Conservation (phyloP, 139 green algal genomes). For the Closterium sp. region DNA sequence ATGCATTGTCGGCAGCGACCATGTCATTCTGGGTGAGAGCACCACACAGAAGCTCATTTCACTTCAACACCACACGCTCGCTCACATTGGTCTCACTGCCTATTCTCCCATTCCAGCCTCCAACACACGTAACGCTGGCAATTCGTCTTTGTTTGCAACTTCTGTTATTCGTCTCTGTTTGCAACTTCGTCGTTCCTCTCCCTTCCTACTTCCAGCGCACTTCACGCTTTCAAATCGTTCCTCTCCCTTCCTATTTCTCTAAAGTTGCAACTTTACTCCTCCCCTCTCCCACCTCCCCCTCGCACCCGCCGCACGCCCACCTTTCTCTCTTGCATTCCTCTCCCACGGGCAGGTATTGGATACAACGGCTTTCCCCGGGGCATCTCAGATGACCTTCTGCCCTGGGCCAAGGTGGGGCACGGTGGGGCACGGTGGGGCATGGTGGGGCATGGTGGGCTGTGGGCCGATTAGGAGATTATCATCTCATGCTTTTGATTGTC, state of each 20-base stretch:
- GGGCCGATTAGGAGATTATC: background rate
- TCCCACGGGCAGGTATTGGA: conserved; percentile 74
- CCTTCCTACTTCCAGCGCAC: background rate
- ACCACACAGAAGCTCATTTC: too few species aligned
- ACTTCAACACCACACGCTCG: too few species aligned
- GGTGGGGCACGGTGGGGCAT: background rate
- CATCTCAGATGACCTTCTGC: conserved; percentile 79
- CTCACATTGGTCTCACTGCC: too few species aligned
- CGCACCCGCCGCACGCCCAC: too few species aligned
- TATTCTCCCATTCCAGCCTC: too few species aligned
- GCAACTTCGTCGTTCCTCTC: too few species aligned
- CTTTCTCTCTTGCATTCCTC: background rate
- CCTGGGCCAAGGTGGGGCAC: conserved; percentile 78
- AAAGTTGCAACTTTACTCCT: too few species aligned
- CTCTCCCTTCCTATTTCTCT: background rate
- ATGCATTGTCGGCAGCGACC: conserved; percentile 60
- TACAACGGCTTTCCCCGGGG: conserved; percentile 99
- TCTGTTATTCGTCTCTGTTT: too few species aligned
- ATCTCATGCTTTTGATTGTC: conserved; percentile 2
- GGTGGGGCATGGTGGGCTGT: background rate
- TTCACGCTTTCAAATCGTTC: background rate
- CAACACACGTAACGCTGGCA: too few species aligned
- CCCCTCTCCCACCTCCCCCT: too few species aligned
- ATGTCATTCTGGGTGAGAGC: conserved; percentile 80
- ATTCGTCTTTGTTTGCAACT: too few species aligned